Evolutionary conservation across 2,329 filamentous ascomycete genomes (phyloP), one percentile per base, ranked within the genome.

Genomic region (Ophiocordyceps camponoti-saundersi): DNA sequence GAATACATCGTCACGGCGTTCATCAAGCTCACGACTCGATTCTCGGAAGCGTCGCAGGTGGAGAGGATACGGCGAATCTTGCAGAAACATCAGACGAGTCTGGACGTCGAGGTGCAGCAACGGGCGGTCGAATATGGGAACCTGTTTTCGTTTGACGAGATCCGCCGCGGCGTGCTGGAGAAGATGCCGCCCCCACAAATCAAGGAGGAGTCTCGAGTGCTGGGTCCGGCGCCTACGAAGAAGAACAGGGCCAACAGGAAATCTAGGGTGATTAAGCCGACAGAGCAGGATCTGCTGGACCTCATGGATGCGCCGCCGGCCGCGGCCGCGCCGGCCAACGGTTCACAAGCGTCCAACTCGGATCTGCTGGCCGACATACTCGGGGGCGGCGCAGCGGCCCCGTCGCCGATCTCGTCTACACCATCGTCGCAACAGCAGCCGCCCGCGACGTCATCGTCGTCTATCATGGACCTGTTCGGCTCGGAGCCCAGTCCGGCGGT

Each of bases 101-200:
- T 98, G 46, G 90, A 94, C 57, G 82, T 96, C 23, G 92, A 98
- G 62, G 84, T 96, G 22, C 93, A 98, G 63, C 92, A 98, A 64
- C 80, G 92, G 61, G 85, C 90, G 6, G 89, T 95, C 20, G 92
- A 98, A 62, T 98, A 96, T 57, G 79, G 81, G 49, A 96, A 96
- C 58, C 72, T 98, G n/a, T 96, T 98, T 57, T 77, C 78, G 1
- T 87, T 87, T 57, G 89, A 98, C 55, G 73, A 87, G 50, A 85
- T 98, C 48, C 80, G 90, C 47, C 77, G 77, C 49, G 92, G 92
- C 48, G 92, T 98, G 3, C 70, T 98, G 12, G 92, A 98, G 66
- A 93, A 92, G 63, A 98, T 98, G 93, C 92, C 92, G 8, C 79
- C 92, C 2, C 92, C 92, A 10, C 90, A 96, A 62, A 96, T 98